These are phyloP conservation scores for Agrocybe praecox DNA, from an alignment of 768 basidiomycete species.

Conservation along the genomic window DNA sequence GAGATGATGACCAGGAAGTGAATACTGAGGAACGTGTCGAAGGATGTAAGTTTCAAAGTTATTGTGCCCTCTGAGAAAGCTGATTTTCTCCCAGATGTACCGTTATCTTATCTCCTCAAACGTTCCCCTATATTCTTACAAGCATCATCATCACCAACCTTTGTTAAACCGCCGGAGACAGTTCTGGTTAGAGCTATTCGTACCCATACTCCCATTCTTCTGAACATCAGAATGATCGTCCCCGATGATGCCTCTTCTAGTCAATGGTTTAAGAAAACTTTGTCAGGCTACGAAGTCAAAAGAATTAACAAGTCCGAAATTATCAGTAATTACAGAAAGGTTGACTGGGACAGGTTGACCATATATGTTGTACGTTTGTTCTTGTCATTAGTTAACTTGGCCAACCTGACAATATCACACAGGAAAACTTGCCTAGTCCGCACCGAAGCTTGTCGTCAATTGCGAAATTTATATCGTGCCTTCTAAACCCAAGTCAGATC, in stretches of 20 bases:
- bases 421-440: slow-evolving; percentile 74
- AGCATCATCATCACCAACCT: slow-evolving; percentile 22
- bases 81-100: slow-evolving; percentile 45
- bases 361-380: slow-evolving; percentile 63
- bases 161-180: slow-evolving; percentile 38
- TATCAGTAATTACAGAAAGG: slow-evolving; percentile 28
- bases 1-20: not conserved
- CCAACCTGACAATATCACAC: slow-evolving; percentile 1
- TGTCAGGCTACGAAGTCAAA: slow-evolving; percentile 63
- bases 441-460: slow-evolving; percentile 55
- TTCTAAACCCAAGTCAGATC: slow-evolving; percentile 28
- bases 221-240: slow-evolving; percentile 69
- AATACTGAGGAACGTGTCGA: not conserved
- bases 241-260: slow-evolving; percentile 29
- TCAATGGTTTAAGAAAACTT: slow-evolving; percentile 26
- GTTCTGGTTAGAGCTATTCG: slow-evolving; percentile 62
- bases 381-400: not conserved
- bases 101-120: slow-evolving; percentile 54
- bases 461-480: slow-evolving; percentile 40
- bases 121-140: slow-evolving; percentile 37
- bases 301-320: slow-evolving; percentile 38
- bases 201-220: slow-evolving; percentile 37
- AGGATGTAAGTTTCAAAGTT: slow-evolving; percentile 6
- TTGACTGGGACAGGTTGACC: slow-evolving; percentile 64
- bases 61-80: slow-evolving; percentile 11